These are phyloP conservation scores for Nematodospora valgi DNA, from an alignment of 805 yeast genomes.

Conservation along the genomic window DNA sequence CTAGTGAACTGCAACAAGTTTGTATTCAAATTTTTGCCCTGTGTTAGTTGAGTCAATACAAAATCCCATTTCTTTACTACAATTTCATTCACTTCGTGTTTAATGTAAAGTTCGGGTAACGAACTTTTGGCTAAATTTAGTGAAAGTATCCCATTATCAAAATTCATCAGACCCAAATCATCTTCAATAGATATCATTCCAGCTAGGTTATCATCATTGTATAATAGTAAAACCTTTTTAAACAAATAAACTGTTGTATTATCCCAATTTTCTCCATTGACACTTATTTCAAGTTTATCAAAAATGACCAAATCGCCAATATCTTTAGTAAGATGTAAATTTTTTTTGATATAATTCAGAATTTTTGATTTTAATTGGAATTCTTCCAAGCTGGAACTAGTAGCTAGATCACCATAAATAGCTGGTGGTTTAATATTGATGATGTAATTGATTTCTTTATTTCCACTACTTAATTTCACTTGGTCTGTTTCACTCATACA, in stretches of 20 bases:
- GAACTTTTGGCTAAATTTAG: slow-evolving; percentile 38
- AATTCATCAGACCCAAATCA: slow-evolving; percentile 29
- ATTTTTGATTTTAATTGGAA: slow-evolving; percentile 5
- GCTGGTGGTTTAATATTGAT: slow-evolving; percentile 8
- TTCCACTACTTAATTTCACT: neutral
- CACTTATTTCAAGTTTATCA: slow-evolving; percentile 41
- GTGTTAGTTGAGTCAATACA: slow-evolving; percentile 18
- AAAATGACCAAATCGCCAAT: slow-evolving; percentile 33
- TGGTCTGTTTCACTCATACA: neutral
- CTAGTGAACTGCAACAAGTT: slow-evolving; percentile 45
- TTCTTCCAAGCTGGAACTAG: slow-evolving; percentile 2
- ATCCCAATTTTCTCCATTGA: slow-evolving; percentile 44
- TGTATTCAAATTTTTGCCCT: slow-evolving; percentile 19
- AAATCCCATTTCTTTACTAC: slow-evolving; percentile 42
- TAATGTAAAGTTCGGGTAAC: slow-evolving; percentile 43
- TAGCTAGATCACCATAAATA: slow-evolving; percentile 1
- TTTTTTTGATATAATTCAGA: slow-evolving; percentile 2
- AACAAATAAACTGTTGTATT: slow-evolving; percentile 30
- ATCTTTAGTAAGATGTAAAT: slow-evolving; percentile 2
- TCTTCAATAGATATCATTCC: slow-evolving; percentile 39
- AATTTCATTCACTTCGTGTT: slow-evolving; percentile 22
- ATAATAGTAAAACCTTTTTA: slow-evolving; percentile 24
- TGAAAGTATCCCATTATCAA: slow-evolving; percentile 19
- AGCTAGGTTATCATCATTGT: slow-evolving; percentile 23
- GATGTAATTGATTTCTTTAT: slow-evolving; percentile 3